These are phyloP conservation scores for Lonicera japonica DNA, from an alignment of 129 eudicot species.

Conservation along the genomic window DNA sequence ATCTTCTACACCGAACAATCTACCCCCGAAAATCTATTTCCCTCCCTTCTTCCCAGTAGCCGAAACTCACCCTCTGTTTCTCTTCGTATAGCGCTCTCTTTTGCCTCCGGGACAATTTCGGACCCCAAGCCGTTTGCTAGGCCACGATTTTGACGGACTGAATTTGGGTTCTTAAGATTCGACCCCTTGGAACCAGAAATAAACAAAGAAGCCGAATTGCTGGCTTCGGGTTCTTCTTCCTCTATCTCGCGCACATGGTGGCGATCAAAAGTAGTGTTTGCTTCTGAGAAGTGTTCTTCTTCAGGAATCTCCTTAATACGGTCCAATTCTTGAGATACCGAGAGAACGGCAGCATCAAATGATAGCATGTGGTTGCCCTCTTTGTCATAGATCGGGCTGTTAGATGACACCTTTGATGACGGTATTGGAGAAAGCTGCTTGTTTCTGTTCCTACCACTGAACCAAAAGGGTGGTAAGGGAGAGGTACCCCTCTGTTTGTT, in stretches of 20 bases:
- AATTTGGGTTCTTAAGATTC: background rate
- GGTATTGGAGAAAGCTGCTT: constrained; percentile 68
- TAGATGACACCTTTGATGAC: constrained; percentile 39
- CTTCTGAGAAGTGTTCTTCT: constrained; percentile 37
- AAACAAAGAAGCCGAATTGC: constrained; percentile 18
- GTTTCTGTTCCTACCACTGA: constrained; percentile 58
- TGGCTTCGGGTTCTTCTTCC: constrained; percentile 65
- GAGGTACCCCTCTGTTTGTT: constrained; percentile 49
- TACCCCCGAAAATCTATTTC: constrained; percentile 61
- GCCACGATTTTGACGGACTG: constrained; percentile 11
- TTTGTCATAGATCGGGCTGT: constrained; percentile 55
- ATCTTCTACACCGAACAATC: constrained; percentile 78
- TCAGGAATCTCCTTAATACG: constrained; percentile 52
- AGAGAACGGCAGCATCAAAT: constrained; percentile 94
- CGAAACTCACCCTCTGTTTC: constrained; percentile 99
- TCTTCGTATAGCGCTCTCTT: constrained; percentile 88
- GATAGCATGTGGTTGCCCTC: constrained; percentile 51
- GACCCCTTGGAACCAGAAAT: constrained; percentile 13
- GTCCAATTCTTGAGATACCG: constrained; percentile 79
- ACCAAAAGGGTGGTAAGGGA: constrained; percentile 86
- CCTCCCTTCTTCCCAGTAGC: constrained; percentile 85
- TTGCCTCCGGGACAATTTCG: constrained; percentile 40
- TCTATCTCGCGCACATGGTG: constrained; percentile 49
- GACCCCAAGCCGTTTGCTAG: constrained; percentile 43
- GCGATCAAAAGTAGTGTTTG: constrained; percentile 18